Evolutionary conservation across 805 yeast species (phyloP), one percentile per base, ranked within the genome.

Genomic region (Jamesozyma lodderae): DNA sequence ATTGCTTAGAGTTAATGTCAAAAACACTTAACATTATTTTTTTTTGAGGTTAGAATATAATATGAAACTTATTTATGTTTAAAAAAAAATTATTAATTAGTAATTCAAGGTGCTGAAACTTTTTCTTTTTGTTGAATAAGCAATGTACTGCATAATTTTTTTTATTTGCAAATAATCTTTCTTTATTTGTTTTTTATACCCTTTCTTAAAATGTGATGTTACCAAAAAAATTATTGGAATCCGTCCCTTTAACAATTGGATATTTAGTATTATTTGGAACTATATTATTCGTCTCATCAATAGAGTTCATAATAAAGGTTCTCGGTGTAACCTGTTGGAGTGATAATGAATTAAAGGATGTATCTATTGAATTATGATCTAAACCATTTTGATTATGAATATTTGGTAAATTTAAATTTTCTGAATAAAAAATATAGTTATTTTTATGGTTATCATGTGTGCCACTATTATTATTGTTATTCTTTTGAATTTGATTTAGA

Each of bases 191-290:
- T 19, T 15, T 28, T 28, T 28, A 7, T 22, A 10, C 24, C 6
- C 4, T 29, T 6, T 29, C 18, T 17, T 38, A 38, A 31, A 38
- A 38, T 21, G 42, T 39, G n/a, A 39, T 27, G 16, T 39, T 39
- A 10, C 42, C 23, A 14, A 39, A 39, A 18, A 35, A 32, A 24
- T 27, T 21, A 21, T 17, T 20, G 13, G 17, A n/a, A 13, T 24
- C 26, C n/a, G 28, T 23, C 10, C 16, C 19, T 16, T 23, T 23
- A 16, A 19, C 26, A 23, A 33, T 16, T 23, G 35, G 24, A 13
- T 29, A 31, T 31, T 20, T 31, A 6, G 24, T 14, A 24, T 21
- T n/a, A 31, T 20, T 28, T 28, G 19, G 13, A 6, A 6, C 9
- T 9, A n/a, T 4, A 13, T 19, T 31, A 4, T 13, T 21, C 20